A percentile compares a stretch with the other conserved stretches of the same genome.
phyloP scores from a whole-genome alignment of 305 asterid species.

The Caryopteris hybrid region DNA sequence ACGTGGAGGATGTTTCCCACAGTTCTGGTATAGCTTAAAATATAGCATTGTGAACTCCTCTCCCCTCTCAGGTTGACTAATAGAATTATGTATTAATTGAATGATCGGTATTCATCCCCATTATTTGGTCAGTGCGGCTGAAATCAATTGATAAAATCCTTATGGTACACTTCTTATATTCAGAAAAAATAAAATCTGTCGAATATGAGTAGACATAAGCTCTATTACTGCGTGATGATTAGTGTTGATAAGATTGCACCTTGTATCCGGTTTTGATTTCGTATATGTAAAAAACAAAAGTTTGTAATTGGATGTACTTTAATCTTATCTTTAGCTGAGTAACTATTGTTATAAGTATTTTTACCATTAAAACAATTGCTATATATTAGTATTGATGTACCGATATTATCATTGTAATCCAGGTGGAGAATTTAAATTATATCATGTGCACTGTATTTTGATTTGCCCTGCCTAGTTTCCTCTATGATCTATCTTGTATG shows the following conservation, averaged over 20 bases:
- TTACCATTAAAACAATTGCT: neutral
- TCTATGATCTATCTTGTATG: neutral
- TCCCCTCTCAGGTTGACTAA: conserved; percentile 1
- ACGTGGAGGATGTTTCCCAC: conserved; percentile 44
- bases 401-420: neutral
- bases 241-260: neutral
- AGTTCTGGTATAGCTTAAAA: conserved; percentile 50
- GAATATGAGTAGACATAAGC: neutral
- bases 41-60: conserved; percentile 22
- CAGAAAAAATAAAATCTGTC: neutral
- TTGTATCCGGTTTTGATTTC: neutral
- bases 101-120: neutral
- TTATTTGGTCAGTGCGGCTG: neutral
- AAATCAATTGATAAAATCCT: conserved; percentile 17
- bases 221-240: neutral
- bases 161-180: neutral
- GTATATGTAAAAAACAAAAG: neutral
- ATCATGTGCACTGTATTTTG: neutral
- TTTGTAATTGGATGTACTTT: neutral
- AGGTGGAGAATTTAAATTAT: neutral
- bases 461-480: neutral
- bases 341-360: neutral
- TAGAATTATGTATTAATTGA: conserved; percentile 12
- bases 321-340: neutral
- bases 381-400: neutral